Base-by-base conservation (phyloP, 805 yeast genomes). In the Priceomyces castillae region DNA sequence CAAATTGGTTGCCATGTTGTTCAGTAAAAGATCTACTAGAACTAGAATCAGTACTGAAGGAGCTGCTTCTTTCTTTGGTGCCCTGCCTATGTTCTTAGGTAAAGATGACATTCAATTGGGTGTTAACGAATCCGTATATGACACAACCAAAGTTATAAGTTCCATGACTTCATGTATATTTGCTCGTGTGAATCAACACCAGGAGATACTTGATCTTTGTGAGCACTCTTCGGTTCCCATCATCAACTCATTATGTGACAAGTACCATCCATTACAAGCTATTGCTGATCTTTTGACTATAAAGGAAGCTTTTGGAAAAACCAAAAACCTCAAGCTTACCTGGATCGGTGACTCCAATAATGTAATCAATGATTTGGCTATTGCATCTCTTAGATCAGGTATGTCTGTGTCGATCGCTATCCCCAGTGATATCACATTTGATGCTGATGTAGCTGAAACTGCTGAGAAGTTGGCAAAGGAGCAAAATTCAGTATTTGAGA, bases 341-440 rank as follows among this genome's bases (percentile, higher is more conserved):
- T 92, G 99, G 99, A 81, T 94, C 15, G 99, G 99, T 46, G 99
- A 92, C 63, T 84, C 97, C 23, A 94, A 94, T 64, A 94, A 94
- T 57, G 98, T 94, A 25, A 84, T 94, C 47, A 92, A 94, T 63
- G 99, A 94, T 68, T 76, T 94, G 65, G 81, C 95, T 10, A 80
- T 90, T 49, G 98, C 97, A 7, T 80, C 94, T 19, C 75, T 89
- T 51, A 89, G 84, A 67, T 72, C 78, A 4, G 97, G 97, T 10
- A 90, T 94, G 45, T 74, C 78, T 46, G 94, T 90, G 11, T 64
- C 92, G 0, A 75, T 90, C 31, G 90, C 96, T n/a, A 80, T 94
- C 9, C 98, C 98, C 19, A 51, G 62, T n/a, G 84, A 81, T 9
- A 80, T 86, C 47, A 78, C 82, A 46, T 78, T 92, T 49, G 82